Evolutionary conservation across 768 basidiomycete genomes (phyloP).

Genomic region (Leccinellum rugosiceps): DNA sequence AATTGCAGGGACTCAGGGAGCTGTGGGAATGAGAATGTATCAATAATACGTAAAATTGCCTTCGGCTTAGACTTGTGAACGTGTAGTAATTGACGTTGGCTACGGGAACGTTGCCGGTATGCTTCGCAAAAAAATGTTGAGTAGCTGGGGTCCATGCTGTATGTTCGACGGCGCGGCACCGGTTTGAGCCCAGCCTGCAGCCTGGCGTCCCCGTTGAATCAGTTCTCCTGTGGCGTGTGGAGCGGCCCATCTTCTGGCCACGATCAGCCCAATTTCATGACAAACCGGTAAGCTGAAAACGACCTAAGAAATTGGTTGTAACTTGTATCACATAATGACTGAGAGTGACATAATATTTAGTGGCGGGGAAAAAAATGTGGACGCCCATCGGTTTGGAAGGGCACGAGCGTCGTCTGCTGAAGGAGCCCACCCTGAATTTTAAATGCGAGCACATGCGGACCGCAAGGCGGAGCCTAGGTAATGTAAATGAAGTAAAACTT

Average conservation of each 20-base stretch:
- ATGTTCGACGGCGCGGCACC: not conserved
- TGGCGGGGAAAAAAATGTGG: no score
- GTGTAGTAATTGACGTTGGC: not conserved
- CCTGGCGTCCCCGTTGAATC: not conserved
- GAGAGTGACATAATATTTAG: not conserved
- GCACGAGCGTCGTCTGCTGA: not conserved
- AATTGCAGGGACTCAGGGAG: not conserved
- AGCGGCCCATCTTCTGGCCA: not conserved
- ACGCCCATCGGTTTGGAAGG: no score
- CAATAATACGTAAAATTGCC: not conserved
- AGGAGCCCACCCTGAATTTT: not conserved
- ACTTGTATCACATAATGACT: no score
- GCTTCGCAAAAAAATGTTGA: no score
- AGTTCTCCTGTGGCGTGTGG: not conserved
- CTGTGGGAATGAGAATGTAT: not conserved
- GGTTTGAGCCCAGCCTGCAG: not conserved
- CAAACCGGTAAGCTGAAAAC: not conserved
- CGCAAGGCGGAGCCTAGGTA: not conserved
- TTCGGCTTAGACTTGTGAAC: no score
- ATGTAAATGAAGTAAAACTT: not conserved
- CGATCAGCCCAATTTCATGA: not conserved
- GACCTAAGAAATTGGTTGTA: not conserved
- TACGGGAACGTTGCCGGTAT: no score
- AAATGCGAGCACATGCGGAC: not conserved
- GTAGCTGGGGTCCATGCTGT: not conserved